These are phyloP conservation scores for Inosperma sp. DNA, from an alignment of 768 basidiomycete species.

Conservation along the genomic window DNA sequence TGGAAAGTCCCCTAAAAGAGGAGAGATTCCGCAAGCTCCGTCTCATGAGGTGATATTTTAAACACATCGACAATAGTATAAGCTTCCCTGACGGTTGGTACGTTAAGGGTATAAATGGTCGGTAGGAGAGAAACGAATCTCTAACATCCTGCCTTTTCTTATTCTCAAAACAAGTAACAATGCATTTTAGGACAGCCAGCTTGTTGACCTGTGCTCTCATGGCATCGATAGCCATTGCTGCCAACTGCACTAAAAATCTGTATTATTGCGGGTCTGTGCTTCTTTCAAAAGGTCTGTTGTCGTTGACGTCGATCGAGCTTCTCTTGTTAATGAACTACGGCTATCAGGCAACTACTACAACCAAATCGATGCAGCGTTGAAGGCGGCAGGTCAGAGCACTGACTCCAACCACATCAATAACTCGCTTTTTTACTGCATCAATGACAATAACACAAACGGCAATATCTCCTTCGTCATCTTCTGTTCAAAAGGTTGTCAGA, in stretches of 20 bases:
- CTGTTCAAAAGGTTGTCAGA: neutral
- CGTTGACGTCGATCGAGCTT: neutral
- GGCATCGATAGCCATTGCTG: neutral
- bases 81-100: too few relatives aligned
- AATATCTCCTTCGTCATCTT: neutral
- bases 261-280: neutral
- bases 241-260: neutral
- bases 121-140: too few relatives aligned
- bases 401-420: neutral
- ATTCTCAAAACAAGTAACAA: neutral
- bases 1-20: too few relatives aligned
- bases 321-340: neutral
- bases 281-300: neutral
- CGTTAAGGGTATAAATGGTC: too few relatives aligned
- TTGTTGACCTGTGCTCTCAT: neutral
- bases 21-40: too few relatives aligned
- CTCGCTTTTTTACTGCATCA: neutral
- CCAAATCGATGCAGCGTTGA: neutral
- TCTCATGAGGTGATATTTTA: too few relatives aligned
- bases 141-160: too few relatives aligned
- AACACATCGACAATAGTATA: too few relatives aligned
- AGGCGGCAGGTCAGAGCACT: neutral
- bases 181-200: neutral
- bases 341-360: conserved; percentile 4
- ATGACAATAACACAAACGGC: neutral